Base-by-base conservation (phyloP, 768 basidiomycete species). In the Termitomyces sp. region DNA sequence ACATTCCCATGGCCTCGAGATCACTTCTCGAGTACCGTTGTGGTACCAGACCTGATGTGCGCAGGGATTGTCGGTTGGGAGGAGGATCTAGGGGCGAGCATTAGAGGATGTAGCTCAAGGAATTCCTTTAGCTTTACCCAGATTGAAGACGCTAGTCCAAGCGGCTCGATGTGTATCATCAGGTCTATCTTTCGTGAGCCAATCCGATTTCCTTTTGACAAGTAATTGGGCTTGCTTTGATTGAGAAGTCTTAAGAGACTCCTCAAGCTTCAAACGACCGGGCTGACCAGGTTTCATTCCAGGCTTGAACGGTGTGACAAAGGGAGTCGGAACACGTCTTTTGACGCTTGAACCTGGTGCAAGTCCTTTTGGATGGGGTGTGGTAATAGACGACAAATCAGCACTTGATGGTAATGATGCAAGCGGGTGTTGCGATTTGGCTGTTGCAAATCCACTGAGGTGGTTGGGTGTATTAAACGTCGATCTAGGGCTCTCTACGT, bases 291-390 rank as follows among this genome's bases (percentile, higher is more conserved):
- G 78, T 59, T 70, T 72, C 71, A 79, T 72, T 28, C 78, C 79
- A 5, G 68, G 53, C 63, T 86, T 88, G 66, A 88, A 87, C 0
- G 85, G 85, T 1, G 85, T 86, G 7, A 78, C 68, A 58, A 86
- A 86, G n/a, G 73, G 73, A 10, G 73, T 69, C 35, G 75, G 69
- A 6, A 68, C 67, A 31, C 58, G 67, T 50, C 67, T 68, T 45
- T 54, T 62, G 26, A 59, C 10, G 15, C 31, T 53, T 15, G 54
- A 46, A 21, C 51, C 54, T 31, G 37, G 19, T 10, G 35, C 50
- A 37, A 42, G 40, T 23, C 46, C 26, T 19, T 49, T 57, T 31
- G 59, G 65, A 44, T 56, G 55, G 26, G 67, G 60, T 26, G 63
- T 63, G 12, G 52, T 42, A 12, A 56, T 41, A 8, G 56, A 46